phyloP scores from a whole-genome alignment of 495 filamentous ascomycete species.

The Platismatia glauca region DNA sequence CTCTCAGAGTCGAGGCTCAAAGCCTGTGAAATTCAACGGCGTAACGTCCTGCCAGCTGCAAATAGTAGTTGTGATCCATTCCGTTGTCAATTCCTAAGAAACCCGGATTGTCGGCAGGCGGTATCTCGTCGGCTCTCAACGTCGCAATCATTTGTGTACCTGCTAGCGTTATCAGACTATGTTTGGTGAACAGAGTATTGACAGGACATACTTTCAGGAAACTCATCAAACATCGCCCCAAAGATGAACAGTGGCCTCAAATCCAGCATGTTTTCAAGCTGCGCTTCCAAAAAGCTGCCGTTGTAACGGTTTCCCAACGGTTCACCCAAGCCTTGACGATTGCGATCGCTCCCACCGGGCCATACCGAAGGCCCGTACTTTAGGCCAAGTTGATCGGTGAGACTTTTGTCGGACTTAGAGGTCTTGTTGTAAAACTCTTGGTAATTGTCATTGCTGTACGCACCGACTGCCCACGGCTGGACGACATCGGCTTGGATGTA shows the following conservation, averaged over 20 bases:
- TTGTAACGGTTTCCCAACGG: slow-evolving; percentile 28
- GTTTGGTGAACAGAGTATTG: no score
- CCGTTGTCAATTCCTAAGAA: slow-evolving; percentile 29
- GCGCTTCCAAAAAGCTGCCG: slow-evolving; percentile 27
- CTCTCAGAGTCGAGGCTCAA: background rate
- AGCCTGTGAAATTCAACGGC: slow-evolving; percentile 8
- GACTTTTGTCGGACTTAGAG: slow-evolving; percentile 24
- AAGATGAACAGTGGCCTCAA: slow-evolving; percentile 29
- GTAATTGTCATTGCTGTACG: slow-evolving; percentile 25
- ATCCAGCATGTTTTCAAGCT: slow-evolving; percentile 25
- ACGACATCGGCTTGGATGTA: slow-evolving; percentile 28
- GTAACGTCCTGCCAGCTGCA: slow-evolving; percentile 11
- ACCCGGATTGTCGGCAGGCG: slow-evolving; percentile 22
- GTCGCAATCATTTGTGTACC: background rate
- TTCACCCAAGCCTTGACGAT: slow-evolving; percentile 18
- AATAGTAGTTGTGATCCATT: slow-evolving; percentile 28
- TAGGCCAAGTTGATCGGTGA: slow-evolving; percentile 23
- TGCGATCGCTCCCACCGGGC: background rate
- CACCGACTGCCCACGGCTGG: slow-evolving; percentile 29
- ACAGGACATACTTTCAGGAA: slow-evolving; percentile 25
- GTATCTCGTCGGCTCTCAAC: slow-evolving; percentile 23
- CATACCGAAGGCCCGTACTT: background rate
- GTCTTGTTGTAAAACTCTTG: slow-evolving; percentile 19
- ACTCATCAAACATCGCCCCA: slow-evolving; percentile 31
- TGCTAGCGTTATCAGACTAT: background rate